Conservation (phyloP, 208 protist species). For the Leishmania gerbilli region DNA sequence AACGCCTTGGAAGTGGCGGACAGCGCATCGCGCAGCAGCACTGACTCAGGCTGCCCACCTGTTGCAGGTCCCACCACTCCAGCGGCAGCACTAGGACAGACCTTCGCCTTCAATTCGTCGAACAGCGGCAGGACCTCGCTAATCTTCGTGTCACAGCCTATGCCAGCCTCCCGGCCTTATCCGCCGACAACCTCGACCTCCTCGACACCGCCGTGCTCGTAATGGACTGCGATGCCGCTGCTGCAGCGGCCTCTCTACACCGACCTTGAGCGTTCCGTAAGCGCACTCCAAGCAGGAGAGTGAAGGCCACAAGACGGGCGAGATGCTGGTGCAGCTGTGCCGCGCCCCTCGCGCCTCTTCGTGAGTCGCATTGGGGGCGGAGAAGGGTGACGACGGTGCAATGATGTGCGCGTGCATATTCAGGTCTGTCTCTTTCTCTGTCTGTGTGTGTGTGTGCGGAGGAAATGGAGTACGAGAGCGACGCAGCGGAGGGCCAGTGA, state of each 20-base stretch:
- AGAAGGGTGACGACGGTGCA: neutral
- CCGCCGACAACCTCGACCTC: neutral
- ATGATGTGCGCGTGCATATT: neutral
- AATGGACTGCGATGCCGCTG: neutral
- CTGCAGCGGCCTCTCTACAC: neutral
- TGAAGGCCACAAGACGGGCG: constrained; percentile 5
- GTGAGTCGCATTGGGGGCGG: neutral
- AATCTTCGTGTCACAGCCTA: neutral
- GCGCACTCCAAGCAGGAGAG: neutral
- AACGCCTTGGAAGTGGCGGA: neutral
- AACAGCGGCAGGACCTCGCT: neutral
- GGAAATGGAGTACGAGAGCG: neutral
- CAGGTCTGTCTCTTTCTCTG: neutral
- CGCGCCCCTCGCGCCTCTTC: neutral
- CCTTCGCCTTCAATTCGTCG: neutral
- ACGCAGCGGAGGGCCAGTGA: neutral
- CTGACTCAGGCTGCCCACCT: neutral
- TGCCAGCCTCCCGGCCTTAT: neutral
- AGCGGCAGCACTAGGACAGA: neutral
- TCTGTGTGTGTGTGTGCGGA: neutral
- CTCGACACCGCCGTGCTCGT: neutral
- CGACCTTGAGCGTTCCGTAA: neutral
- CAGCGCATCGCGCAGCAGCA: neutral
- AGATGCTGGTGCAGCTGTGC: constrained; percentile 13
- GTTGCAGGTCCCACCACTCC: neutral